A percentile compares a stretch with the other conserved stretches of the same genome.
Evolutionary conservation across 192 early-diverging fungal genomes (phyloP).

Genomic region (Rhizophagus sp.): DNA sequence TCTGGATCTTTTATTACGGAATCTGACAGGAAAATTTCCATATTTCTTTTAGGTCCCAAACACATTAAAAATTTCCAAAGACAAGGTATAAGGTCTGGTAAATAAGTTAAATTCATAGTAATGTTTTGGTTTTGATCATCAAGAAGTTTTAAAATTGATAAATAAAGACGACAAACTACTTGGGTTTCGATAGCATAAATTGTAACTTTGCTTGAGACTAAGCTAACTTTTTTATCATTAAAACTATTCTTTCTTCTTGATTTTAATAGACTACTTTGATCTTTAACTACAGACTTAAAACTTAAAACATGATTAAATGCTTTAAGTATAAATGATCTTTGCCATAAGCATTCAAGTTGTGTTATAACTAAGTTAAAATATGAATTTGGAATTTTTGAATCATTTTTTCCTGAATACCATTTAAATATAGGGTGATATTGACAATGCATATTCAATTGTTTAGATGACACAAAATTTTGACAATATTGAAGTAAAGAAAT

Average conservation of each 20-base stretch:
- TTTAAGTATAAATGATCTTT: constrained; percentile 2
- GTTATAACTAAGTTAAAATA: constrained; percentile 9
- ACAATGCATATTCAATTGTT: constrained; percentile 35
- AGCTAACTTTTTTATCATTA: constrained; percentile 27
- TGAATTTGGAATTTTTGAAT: constrained; percentile 1
- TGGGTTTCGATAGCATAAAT: constrained; percentile 50
- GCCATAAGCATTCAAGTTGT: constrained; percentile 10
- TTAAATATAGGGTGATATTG: constrained; percentile 33
- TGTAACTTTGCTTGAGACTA: constrained; percentile 3
- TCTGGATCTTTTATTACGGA: constrained; percentile 45
- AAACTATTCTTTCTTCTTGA: background rate
- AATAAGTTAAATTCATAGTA: constrained; percentile 52
- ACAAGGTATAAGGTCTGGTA: constrained; percentile 48
- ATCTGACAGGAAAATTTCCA: constrained; percentile 59
- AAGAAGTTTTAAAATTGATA: constrained; percentile 40
- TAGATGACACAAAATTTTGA: constrained; percentile 32
- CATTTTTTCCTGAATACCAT: constrained; percentile 21
- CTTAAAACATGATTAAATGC: constrained; percentile 9
- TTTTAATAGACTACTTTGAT: background rate
- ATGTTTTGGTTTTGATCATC: constrained; percentile 48
- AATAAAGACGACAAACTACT: constrained; percentile 44
- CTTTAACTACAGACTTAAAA: background rate
- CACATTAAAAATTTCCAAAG: constrained; percentile 61
- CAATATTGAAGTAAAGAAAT: constrained; percentile 32
- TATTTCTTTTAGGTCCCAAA: constrained; percentile 56